A percentile compares a stretch with the other conserved stretches of the same genome.
Conservation (phyloP, 306 rosid species). For the Acacia crassicarpa region DNA sequence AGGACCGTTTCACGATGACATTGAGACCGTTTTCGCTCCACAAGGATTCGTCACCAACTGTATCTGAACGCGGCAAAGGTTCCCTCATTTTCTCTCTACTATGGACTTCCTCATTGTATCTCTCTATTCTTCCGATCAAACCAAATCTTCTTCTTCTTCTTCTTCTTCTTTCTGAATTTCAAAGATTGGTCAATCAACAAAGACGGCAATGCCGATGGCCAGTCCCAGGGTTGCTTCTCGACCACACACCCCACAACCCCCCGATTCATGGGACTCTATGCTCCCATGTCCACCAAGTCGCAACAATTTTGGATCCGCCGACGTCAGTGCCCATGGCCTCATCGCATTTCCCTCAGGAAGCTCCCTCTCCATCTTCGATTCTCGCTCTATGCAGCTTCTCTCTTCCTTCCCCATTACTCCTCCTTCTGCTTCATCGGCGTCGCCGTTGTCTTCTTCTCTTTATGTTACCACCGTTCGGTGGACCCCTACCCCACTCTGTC, state of each 20-base stretch:
- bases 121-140: not conserved
- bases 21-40: not conserved
- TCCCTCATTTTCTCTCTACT: slow-evolving; percentile 1
- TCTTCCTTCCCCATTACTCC: slow-evolving; percentile 78
- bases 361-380: slow-evolving; percentile 78
- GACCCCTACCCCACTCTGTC: slow-evolving; percentile 79
- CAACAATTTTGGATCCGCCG: slow-evolving; percentile 91
- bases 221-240: slow-evolving; percentile 31
- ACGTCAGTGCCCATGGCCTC: slow-evolving; percentile 76
- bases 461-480: slow-evolving; percentile 81
- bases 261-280: slow-evolving; percentile 79
- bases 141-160: not conserved
- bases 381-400: slow-evolving; percentile 80
- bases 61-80: not conserved
- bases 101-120: not conserved
- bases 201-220: slow-evolving; percentile 40
- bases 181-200: not conserved
- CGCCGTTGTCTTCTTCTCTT: slow-evolving; percentile 21
- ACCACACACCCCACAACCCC: not conserved
- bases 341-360: slow-evolving; percentile 89
- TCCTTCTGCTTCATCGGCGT: slow-evolving; percentile 42
- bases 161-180: not conserved
- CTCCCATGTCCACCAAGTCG: slow-evolving; percentile 93
- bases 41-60: not conserved
- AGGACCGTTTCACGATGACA: not conserved